Conservation (phyloP, 2,329 filamentous ascomycete genomes). For the Pseudopyricularia javanii region DNA sequence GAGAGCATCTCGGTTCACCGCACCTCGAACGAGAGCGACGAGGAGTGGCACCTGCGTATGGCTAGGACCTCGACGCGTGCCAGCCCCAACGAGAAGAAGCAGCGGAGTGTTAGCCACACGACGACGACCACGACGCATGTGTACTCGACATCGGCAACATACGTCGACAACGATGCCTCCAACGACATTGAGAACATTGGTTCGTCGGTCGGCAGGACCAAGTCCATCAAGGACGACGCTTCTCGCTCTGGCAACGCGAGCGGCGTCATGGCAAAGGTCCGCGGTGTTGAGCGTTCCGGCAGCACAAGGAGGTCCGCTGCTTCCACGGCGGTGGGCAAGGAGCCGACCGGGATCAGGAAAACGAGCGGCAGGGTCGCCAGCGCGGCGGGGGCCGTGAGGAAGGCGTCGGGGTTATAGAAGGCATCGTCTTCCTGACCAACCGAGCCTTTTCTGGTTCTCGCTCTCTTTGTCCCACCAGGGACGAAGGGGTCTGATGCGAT, state of each 20-base stretch:
- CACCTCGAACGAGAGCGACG: conserved; percentile 62
- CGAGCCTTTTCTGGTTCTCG: background rate
- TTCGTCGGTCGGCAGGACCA: conserved; percentile 30
- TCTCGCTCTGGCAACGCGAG: conserved; percentile 38
- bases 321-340: conserved; percentile 26
- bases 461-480: background rate
- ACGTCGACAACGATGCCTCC: conserved; percentile 55
- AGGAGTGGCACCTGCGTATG: conserved; percentile 71
- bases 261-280: conserved; percentile 50
- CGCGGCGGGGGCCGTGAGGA: conserved; percentile 31
- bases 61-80: conserved; percentile 42
- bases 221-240: conserved; percentile 38
- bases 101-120: conserved; percentile 61
- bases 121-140: conserved; percentile 49
- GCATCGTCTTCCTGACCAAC: background rate
- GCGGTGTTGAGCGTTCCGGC: conserved; percentile 27
- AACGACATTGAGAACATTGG: conserved; percentile 64
- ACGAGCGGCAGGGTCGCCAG: conserved; percentile 54
- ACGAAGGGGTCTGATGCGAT: background rate
- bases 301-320: conserved; percentile 41
- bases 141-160: conserved; percentile 25
- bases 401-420: conserved; percentile 31
- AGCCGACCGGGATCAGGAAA: conserved; percentile 46
- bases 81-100: conserved; percentile 27
- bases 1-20: conserved; percentile 51